A percentile compares a stretch with the other conserved stretches of the same genome.
These are phyloP conservation scores for Spizellomyces punctatus DNA, from an alignment of 192 early-diverging fungal species.

Conservation along the genomic window DNA sequence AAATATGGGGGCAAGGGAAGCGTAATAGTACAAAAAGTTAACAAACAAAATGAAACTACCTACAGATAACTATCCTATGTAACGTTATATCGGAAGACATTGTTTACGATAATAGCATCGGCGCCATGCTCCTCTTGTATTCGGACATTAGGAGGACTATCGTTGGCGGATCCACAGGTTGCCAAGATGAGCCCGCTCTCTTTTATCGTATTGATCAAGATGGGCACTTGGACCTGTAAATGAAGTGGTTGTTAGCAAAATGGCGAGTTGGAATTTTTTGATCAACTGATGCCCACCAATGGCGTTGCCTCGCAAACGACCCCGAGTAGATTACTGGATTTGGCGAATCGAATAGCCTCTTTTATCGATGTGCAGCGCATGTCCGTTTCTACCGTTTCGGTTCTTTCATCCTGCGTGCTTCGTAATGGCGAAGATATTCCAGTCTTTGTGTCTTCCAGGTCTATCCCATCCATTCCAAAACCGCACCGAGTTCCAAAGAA, in stretches of 20 bases:
- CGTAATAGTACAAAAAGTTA: too few species aligned
- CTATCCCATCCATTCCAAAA: slow-evolving; percentile 42
- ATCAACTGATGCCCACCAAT: slow-evolving; percentile 60
- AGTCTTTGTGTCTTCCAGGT: not conserved
- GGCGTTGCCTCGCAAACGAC: slow-evolving; percentile 89
- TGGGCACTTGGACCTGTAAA: slow-evolving; percentile 83
- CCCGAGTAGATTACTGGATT: slow-evolving; percentile 88
- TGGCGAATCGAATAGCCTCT: slow-evolving; percentile 92
- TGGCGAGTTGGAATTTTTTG: not conserved
- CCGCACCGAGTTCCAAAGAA: slow-evolving; percentile 91
- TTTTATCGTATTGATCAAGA: slow-evolving; percentile 89
- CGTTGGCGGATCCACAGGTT: slow-evolving; percentile 86
- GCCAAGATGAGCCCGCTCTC: slow-evolving; percentile 88
- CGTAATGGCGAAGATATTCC: not conserved
- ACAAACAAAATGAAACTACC: too few species aligned
- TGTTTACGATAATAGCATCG: slow-evolving; percentile 82
- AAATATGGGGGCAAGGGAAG: too few species aligned
- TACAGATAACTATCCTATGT: not conserved
- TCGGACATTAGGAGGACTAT: slow-evolving; percentile 57
- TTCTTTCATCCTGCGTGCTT: not conserved
- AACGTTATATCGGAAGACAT: slow-evolving; percentile 59
- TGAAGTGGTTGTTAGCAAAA: slow-evolving; percentile 10
- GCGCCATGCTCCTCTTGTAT: slow-evolving; percentile 84
- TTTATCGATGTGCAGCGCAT: slow-evolving; percentile 73
- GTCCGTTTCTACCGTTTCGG: slow-evolving; percentile 31